These are phyloP conservation scores for Rhododendron simsii DNA, from an alignment of 148 eudicot species.

Conservation along the genomic window DNA sequence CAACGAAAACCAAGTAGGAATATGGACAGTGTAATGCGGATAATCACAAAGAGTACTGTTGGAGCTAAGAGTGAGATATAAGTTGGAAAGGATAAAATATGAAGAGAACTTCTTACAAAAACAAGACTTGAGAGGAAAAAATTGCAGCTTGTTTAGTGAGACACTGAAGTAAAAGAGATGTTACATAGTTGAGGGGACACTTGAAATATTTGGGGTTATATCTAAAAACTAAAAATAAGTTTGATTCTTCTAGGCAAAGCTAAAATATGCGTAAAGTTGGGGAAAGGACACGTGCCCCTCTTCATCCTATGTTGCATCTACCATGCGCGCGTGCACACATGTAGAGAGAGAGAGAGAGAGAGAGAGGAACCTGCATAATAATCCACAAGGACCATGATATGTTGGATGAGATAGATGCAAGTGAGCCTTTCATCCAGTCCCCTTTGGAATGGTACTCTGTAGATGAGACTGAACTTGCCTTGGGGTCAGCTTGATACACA, in stretches of 20 bases:
- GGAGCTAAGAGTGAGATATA: too few species aligned
- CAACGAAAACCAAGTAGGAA: too few species aligned
- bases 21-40: too few species aligned
- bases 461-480: not conserved
- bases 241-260: not conserved
- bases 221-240: too few species aligned
- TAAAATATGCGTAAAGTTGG: not conserved
- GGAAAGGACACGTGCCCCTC: not conserved
- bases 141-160: too few species aligned
- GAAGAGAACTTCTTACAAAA: too few species aligned
- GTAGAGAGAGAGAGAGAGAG: conserved; percentile 8
- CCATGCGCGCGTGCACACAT: not conserved
- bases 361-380: conserved; percentile 25
- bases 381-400: conserved; percentile 27
- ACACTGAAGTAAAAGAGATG: too few species aligned
- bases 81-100: too few species aligned
- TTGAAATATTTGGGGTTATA: too few species aligned
- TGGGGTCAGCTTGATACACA: not conserved
- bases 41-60: too few species aligned
- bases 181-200: too few species aligned
- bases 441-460: conserved; percentile 3
- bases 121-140: too few species aligned
- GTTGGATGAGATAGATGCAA: conserved; percentile 20
- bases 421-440: conserved; percentile 27
- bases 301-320: not conserved